Base-by-base conservation (phyloP, 805 yeast species). In the Tetrapisispora phaffii region DNA sequence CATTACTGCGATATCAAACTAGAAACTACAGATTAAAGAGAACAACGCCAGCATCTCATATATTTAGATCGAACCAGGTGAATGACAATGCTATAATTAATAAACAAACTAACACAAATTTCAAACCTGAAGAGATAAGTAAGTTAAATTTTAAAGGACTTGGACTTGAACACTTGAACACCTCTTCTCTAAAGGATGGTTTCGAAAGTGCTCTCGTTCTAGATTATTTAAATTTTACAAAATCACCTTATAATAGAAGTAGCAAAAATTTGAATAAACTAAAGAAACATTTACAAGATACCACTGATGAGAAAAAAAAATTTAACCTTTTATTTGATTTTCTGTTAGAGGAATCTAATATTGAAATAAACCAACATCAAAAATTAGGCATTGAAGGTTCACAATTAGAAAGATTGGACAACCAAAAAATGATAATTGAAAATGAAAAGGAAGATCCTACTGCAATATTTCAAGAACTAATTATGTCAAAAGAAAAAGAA, bases 221-320 rank as follows among this genome's bases (percentile, higher is more conserved):
- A 17, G 47, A 52, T n/a, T 61, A 60, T 44, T 46, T 61, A 22
- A 49, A 57, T 21, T 46, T 50, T 31, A 45, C 52, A 4, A 54
- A 55, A 46, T 45, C 58, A 15, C 53, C 49, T 1, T 59, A 56
- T 41, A 56, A 55, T 42, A 52, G 53, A 48, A 53, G 59, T 22
- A 39, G 45, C 9, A 48, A 51, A 23, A 53, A 59, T 43, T 48
- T 57, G 4, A 49, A 50, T 17, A 45, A 28, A 16, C 44, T 60
- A 20, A 46, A 50, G 31, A 22, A 38, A 16, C 23, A 34, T 9
- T 37, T 50, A 19, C 38, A 36, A 16, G 45, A 34, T 21, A 37
- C 41, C 1, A n/a, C 4, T 7, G 47, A 46, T 37, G 36, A 35
- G 13, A 40, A 35, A 13, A 47, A 52, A 31, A 26, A 26, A 26